Base-by-base conservation (phyloP, 345 rosid genomes). In the Acer campestre region DNA sequence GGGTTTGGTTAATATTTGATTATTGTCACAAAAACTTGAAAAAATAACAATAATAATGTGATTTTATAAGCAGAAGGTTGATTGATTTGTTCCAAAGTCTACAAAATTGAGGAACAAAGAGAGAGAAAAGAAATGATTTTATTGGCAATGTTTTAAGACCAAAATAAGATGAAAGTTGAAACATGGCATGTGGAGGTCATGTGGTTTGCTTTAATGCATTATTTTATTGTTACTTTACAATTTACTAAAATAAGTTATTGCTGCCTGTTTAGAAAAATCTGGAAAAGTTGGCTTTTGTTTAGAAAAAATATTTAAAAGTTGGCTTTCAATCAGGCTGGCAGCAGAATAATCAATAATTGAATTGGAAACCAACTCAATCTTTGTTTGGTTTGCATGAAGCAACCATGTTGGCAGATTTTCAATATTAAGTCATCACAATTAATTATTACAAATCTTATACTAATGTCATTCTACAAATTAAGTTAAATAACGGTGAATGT, bases 161-260 rank as follows among this genome's bases (percentile, higher is more conserved):
- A 59, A 31, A 72, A 61, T 40, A 59, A 9, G 56, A 42, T 42
- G 18, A 61, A 73, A 61, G 67, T 40, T 35, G 76, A 44, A 61
- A 73, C 76, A 59, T 73, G 23, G 12, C 76, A 61, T 73, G 76
- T 61, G 67, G 67, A 8, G 16, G 67, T 7, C 76, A 73, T 61
- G 56, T 73, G 76, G 4, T 40, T 35, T 71, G 65, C n/a, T 58
- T 42, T 2, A 42, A 8, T 42, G 46, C 46, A 42, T 38, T n/a
- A n/a, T 67, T 18, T 20, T 67, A 42, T 20, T 22, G 38, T 35
- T 35, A 4, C 38, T 35, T 35, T 35, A 35, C 38, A 4, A 35
- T 35, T 35, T 35, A 25, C 1, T 25, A 42, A 42, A 7, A 42
- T 6, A 42, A 42, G 46, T 6, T 6, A 40, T 23, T 46, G 20